A percentile compares a stretch with the other conserved stretches of the same genome.
These are phyloP conservation scores for Yamadazyma membranifaciens DNA, from an alignment of 1,139 yeast species.

Conservation along the genomic window DNA sequence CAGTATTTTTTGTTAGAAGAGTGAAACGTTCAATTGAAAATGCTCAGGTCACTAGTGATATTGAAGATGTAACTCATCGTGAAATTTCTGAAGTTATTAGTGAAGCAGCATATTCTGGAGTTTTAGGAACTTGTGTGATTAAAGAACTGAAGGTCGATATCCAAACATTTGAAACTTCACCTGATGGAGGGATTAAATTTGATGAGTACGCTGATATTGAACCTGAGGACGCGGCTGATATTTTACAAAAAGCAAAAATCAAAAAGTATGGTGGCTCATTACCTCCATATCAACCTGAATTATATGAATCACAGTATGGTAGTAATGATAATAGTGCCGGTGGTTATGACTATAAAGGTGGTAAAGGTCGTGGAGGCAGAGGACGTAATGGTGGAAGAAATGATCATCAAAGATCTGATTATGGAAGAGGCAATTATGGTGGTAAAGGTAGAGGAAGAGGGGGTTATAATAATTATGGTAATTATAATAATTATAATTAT, in stretches of 20 bases:
- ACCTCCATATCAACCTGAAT: constrained; percentile 16
- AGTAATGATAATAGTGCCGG: constrained; percentile 1
- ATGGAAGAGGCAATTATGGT: constrained; percentile 1
- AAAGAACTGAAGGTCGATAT: constrained; percentile 61
- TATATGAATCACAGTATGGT: constrained; percentile 5
- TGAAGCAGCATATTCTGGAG: constrained; percentile 82
- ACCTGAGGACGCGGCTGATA: constrained; percentile 61
- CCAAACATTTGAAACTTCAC: constrained; percentile 67
- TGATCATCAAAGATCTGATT: background rate
- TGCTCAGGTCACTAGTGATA: constrained; percentile 39
- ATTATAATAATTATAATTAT: constrained; percentile 5
- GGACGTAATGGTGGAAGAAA: constrained; percentile 9
- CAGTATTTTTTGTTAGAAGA: constrained; percentile 54
- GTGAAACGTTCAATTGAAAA: constrained; percentile 55
- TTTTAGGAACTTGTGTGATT: constrained; percentile 67
- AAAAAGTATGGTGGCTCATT: constrained; percentile 29
- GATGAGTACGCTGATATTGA: constrained; percentile 78
- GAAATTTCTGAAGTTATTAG: constrained; percentile 57
- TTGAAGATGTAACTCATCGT: constrained; percentile 45
- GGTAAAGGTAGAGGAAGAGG: background rate
- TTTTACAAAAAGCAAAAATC: constrained; percentile 30
- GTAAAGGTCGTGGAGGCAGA: constrained; percentile 6
- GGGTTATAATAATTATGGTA: constrained; percentile 4
- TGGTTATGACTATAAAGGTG: constrained; percentile 6
- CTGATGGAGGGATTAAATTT: constrained; percentile 72